Evolutionary conservation across 805 yeast species (phyloP), one percentile per base, ranked within the genome.

Genomic region (Isabelozyma rhagii): DNA sequence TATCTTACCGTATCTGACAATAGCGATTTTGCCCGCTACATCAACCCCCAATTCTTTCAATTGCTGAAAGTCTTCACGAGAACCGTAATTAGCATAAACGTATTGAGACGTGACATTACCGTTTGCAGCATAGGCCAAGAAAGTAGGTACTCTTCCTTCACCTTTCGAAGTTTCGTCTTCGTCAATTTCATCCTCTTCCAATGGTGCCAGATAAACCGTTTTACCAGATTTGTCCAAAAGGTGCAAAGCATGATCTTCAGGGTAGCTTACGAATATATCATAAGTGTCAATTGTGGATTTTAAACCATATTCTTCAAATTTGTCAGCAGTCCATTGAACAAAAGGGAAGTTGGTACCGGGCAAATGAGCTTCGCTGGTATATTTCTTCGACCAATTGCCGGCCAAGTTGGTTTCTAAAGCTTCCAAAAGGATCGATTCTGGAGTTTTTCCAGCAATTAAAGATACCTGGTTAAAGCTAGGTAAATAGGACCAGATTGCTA

Each of bases 41-140:
- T 74, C 70, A 39, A 87, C 79, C 6, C 81, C 82, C 39, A 71
- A 61, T 10, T 63, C 63, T 3, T 61, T 68, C 49, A 87, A 70
- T 4, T 61, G 51, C 25, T 76, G 78, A 51, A 79, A 87, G 59
- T 87, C 94, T 46, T 76, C 76, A 47, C 67, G 70, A 4, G 82
- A 75, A 49, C 94, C 94, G 63, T 82, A 85, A 62, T 87, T 85
- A 44, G 83, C 89, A 63, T 80, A 87, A 4, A 87, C 76, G 51
- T 77, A 80, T 52, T 79, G 69, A 1, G 83, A 87, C 4, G 90
- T 85, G 42, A 83, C 88, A 57, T 86, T 85, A 40, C 94, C 96
- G 49, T 79, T 76, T 8, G 88, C 91, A 4, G 89, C 82, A 59
- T 85, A 87, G 1, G 89, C 91, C 61, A 85, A 84, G 70, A 87